phyloP scores from a whole-genome alignment of 768 basidiomycete genomes.

The Pulveroboletus sp. region DNA sequence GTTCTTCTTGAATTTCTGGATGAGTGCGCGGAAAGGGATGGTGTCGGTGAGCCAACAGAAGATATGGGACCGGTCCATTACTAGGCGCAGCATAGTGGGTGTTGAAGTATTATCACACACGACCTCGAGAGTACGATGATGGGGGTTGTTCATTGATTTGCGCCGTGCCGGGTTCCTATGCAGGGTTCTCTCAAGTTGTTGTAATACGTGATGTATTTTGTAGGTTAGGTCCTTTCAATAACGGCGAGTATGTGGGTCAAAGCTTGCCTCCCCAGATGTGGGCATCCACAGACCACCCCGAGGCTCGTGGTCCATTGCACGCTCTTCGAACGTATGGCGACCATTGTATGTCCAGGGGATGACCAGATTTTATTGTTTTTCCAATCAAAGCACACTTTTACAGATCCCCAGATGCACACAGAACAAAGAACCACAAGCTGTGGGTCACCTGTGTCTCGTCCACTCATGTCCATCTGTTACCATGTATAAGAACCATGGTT shows the following conservation, averaged over 20 bases:
- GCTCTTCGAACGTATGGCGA: not conserved
- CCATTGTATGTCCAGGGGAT: slow-evolving; percentile 6
- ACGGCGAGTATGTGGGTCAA: not conserved
- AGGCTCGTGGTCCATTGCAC: not conserved
- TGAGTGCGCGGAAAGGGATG: slow-evolving; percentile 20
- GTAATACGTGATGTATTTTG: not conserved
- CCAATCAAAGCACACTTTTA: slow-evolving; percentile 7
- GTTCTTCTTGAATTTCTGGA: slow-evolving; percentile 25
- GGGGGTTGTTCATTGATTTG: not conserved
- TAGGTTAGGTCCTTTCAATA: not conserved
- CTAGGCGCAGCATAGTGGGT: not conserved
- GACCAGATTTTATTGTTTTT: slow-evolving; percentile 8
- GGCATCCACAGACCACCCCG: not conserved
- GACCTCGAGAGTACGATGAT: not conserved
- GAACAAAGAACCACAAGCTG: slow-evolving; percentile 19
- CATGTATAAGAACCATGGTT: slow-evolving; percentile 11
- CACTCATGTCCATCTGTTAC: slow-evolving; percentile 3
- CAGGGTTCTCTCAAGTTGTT: not conserved
- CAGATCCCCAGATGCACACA: slow-evolving; percentile 4
- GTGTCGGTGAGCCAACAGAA: slow-evolving; percentile 7
- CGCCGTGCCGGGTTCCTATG: not conserved
- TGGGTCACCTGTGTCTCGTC: slow-evolving; percentile 11
- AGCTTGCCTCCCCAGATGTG: not conserved
- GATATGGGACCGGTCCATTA: slow-evolving; percentile 18
- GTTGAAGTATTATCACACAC: not conserved